A percentile compares a stretch with the other conserved stretches of the same genome.
Evolutionary conservation across 208 protist species (phyloP).

Genomic region (Balamuthia mandrillaris): DNA sequence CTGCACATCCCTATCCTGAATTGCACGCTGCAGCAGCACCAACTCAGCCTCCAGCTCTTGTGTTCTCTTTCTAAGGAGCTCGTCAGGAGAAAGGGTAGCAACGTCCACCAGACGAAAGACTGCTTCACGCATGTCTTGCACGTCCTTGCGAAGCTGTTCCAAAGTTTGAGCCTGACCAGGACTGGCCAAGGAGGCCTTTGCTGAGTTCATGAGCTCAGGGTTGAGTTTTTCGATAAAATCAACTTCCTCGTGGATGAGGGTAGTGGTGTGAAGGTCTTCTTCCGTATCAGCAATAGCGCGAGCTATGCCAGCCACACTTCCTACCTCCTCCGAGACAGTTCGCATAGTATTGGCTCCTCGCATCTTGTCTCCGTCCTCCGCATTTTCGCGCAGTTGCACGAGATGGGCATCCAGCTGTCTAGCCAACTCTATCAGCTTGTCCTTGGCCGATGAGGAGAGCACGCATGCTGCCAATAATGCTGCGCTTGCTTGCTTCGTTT

Average conservation of each 20-base stretch:
- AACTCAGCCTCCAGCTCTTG: not conserved
- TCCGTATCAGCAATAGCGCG: not conserved
- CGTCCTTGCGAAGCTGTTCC: not conserved
- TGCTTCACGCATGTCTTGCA: too few relatives aligned
- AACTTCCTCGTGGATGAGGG: not conserved
- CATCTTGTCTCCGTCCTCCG: conserved; percentile 17
- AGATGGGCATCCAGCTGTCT: conserved; percentile 8
- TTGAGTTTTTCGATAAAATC: not conserved
- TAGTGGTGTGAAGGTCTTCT: not conserved
- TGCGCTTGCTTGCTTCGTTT: not conserved
- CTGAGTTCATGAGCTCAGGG: not conserved
- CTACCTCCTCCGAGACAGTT: not conserved
- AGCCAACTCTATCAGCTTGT: not conserved
- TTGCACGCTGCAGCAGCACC: not conserved
- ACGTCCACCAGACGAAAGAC: too few relatives aligned
- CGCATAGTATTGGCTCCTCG: not conserved
- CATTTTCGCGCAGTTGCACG: conserved; percentile 7
- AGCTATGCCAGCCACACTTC: conserved; percentile 1
- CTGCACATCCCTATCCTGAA: not conserved
- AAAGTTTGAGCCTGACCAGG: not conserved
- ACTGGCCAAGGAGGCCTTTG: conserved; percentile 7
- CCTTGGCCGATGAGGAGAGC: conserved; percentile 19
- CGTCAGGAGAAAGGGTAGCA: not conserved
- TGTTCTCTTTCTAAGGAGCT: not conserved
- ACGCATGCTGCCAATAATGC: not conserved